A percentile compares a stretch with the other conserved stretches of the same genome.
Evolutionary conservation across 2,329 filamentous ascomycete species (phyloP).

Genomic region (Colletotrichum sp.): DNA sequence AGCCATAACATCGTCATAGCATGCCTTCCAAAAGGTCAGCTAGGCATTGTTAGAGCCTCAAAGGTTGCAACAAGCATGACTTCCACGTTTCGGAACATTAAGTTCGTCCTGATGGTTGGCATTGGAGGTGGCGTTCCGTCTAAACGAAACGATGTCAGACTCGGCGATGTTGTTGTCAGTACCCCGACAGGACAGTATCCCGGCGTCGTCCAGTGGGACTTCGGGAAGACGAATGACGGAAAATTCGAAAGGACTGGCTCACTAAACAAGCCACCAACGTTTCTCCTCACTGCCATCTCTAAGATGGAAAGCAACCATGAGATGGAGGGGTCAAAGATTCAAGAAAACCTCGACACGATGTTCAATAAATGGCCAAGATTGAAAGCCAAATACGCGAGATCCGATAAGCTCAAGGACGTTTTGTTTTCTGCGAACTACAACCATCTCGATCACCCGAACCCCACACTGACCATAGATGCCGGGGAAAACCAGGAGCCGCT

Average conservation of each 20-base stretch:
- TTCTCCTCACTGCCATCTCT: background rate
- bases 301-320: constrained; percentile 1
- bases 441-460: background rate
- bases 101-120: constrained; percentile 26
- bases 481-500: background rate
- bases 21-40: constrained; percentile 23
- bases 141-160: constrained; percentile 9
- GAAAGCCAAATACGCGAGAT: background rate
- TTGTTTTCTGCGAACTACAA: constrained; percentile 5
- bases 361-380: background rate
- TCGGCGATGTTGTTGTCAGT: constrained; percentile 24
- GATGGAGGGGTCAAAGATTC: constrained; percentile 4
- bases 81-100: background rate
- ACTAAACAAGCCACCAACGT: background rate
- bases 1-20: constrained; percentile 31
- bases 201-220: constrained; percentile 22
- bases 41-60: constrained; percentile 18
- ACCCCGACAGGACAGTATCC: background rate
- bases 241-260: background rate
- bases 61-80: background rate
- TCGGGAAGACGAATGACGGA: background rate
- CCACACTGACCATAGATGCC: fast-evolving
- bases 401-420: constrained; percentile 4
- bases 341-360: background rate
- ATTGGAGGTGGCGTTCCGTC: constrained; percentile 26